phyloP scores from a whole-genome alignment of 2,329 filamentous ascomycete species.

The Phyllosticta citriasiana region DNA sequence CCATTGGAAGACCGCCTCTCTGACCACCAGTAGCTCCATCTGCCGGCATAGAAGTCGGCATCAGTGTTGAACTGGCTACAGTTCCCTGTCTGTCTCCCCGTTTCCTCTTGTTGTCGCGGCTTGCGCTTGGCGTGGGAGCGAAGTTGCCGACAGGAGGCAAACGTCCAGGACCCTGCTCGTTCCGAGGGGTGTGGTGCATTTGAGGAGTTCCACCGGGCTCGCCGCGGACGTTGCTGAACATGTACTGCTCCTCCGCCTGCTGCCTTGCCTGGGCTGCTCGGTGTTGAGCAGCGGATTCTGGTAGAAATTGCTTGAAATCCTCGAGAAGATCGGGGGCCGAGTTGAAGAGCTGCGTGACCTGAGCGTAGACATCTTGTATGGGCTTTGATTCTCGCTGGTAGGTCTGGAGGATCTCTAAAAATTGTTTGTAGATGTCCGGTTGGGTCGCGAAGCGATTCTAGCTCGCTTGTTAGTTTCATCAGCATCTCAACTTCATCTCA shows the following conservation, averaged over 20 bases:
- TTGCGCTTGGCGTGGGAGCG: conserved; percentile 70
- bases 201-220: conserved; percentile 38
- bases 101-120: conserved; percentile 80
- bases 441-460: conserved; percentile 95
- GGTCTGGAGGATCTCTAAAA: conserved; percentile 93
- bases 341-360: conserved; percentile 90
- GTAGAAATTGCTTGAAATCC: conserved; percentile 97
- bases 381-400: conserved; percentile 97
- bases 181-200: conserved; percentile 38
- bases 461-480: background rate
- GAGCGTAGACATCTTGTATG: conserved; percentile 95
- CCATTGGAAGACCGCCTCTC: conserved; percentile 20
- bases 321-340: conserved; percentile 89
- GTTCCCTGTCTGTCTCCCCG: conserved; percentile 53
- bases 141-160: conserved; percentile 95
- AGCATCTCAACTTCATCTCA: background rate
- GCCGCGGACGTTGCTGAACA: conserved; percentile 54
- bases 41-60: conserved; percentile 22
- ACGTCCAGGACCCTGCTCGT: conserved; percentile 27
- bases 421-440: conserved; percentile 98
- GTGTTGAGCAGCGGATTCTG: conserved; percentile 66
- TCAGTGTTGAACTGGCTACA: conserved; percentile 31
- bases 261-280: conserved; percentile 41
- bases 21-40: conserved; percentile 19
- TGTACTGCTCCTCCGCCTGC: conserved; percentile 57